Conservation (phyloP, 306 rosid species). For the Oxytropis ochrocephala region DNA sequence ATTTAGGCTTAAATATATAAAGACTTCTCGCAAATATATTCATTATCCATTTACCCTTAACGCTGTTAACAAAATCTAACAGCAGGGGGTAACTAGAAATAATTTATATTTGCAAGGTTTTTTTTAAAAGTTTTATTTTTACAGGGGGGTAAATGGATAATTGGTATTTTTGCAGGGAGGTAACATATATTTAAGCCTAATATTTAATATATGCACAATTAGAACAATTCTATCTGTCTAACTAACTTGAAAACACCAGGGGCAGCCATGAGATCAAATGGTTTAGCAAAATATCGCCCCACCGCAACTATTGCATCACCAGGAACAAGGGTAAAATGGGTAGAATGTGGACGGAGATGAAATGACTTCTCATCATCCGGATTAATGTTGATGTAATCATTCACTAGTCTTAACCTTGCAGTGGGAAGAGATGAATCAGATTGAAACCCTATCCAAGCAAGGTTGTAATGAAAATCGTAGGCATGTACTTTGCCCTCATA, state of each 20-base stretch:
- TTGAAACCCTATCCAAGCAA: neutral
- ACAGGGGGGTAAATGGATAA: too few species aligned
- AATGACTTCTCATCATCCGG: neutral
- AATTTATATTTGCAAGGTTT: too few species aligned
- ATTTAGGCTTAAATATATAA: too few species aligned
- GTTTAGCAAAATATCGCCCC: neutral
- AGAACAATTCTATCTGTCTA: neutral
- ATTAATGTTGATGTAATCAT: neutral
- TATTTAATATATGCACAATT: neutral
- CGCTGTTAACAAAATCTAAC: too few species aligned
- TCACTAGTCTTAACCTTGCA: neutral
- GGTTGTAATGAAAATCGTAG: neutral
- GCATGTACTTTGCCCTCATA: neutral
- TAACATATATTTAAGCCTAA: too few species aligned
- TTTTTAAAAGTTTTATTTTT: too few species aligned
- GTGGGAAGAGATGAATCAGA: neutral
- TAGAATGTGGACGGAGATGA: neutral
- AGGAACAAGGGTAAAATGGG: too few species aligned
- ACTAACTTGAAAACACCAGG: neutral
- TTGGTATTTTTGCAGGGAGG: too few species aligned
- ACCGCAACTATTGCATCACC: neutral
- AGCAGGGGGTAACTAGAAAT: too few species aligned
- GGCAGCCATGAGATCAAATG: neutral
- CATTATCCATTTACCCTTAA: too few species aligned
- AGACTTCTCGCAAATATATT: too few species aligned